Evolutionary conservation across 2,329 filamentous ascomycete species (phyloP), one percentile per base, ranked within the genome.

Genomic region (Macrophomina phaseolina): DNA sequence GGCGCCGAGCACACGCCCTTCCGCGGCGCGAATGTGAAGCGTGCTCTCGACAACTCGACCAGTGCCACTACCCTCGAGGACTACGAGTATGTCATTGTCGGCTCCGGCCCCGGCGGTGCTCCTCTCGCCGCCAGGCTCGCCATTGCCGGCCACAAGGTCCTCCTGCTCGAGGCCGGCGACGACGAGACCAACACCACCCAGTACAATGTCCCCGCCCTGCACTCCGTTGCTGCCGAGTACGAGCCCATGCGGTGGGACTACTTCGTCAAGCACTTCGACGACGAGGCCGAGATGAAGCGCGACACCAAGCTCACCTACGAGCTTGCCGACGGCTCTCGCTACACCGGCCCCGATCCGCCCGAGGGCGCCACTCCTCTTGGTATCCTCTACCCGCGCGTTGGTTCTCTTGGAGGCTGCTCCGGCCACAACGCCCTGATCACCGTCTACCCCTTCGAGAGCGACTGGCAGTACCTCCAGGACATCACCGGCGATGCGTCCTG

Each of bases 81-180:
- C 38, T 90, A 90, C 72, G 87, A 90, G 68, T 90, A 88, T 76
- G 80, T 90, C 34, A 82, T 90, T 9, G 86, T 89, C 45, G 87
- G 87, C 11, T 87, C 85, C 6, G 87, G 87, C 3, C 81, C 86
- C 6, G 86, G 87, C 12, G 87, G 87, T 55, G 86, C 84, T 16
- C 86, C 86, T 7, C 74, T 89, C 5, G 86, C 87, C 12, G 84
- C 85, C 30, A 82, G 86, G 49, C 82, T 90, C 34, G 87, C 87
- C n/a, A 78, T 85, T 61, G 84, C 85, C 40, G 87, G 87, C 48
- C 82, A 86, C 77, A 85, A 82, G 69, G 85, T 86, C 1, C 83
- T 89, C n/a, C 81, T 90, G 3, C 83, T 89, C 38, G 86, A 89
- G 70, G 86, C 86, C 30, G 86, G 86, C 61, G 85, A 86, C 68